Evolutionary conservation across 306 rosid species (phyloP), one percentile per base, ranked within the genome.

Genomic region (Elaeagnus macrophylla): DNA sequence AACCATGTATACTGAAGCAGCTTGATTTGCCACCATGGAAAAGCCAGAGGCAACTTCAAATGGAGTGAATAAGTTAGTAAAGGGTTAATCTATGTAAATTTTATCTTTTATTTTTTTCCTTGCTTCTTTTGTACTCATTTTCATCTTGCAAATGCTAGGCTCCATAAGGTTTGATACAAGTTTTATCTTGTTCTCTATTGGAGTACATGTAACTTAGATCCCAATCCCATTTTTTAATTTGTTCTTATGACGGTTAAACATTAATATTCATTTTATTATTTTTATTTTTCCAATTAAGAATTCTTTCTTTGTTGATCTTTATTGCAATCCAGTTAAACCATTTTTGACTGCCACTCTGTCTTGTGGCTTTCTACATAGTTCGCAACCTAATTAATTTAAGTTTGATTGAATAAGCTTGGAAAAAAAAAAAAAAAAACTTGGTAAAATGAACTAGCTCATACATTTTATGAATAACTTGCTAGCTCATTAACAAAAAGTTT

Each of bases 51-150:
- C 51, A 64, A 52, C n/a, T 56, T 66, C 60, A 55, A 53, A 70
- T 60, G 78, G 51, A 67, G 73, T 62, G 68, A 81, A 77, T 83
- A 83, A 89, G 59, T 65, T 78, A 76, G 66, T 54, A 74, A 25
- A 81, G 59, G 65, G 66, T 72, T 67, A 66, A 60, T 40, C 48
- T 65, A 66, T 61, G 19, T 66, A n/a, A n/a, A 60, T 61, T 54
- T 62, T 53, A 53, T 18, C 48, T 19, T 43, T 15, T 37, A 9
- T 36, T 46, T 15, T 48, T 18, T 54, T 2, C 39, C 44, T 50
- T 19, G 0, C 44, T 45, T 45, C 50, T 19, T 44, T 44, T 20
- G 32, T 20, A 20, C 32, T 20, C 3, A 53, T n/a, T 38, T 9
- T 51, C 51, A 5, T 16, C 61, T 38, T 62, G 62, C 65, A 51